Evolutionary conservation across 805 yeast species (phyloP).

Genomic region (Hyphopichia homilentoma): DNA sequence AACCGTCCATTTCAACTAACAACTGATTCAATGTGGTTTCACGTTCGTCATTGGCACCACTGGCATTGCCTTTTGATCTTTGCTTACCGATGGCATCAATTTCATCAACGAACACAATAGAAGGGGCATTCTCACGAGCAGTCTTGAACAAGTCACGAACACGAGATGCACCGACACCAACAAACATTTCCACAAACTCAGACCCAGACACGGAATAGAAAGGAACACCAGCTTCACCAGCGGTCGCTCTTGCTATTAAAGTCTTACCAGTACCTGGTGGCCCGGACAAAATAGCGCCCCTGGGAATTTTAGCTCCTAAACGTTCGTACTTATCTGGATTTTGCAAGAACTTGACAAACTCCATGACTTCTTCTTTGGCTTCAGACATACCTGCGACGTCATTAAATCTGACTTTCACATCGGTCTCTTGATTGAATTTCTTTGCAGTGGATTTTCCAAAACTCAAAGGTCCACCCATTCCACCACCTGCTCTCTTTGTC

Average conservation of each 20-base stretch:
- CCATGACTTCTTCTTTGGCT: conserved; percentile 97
- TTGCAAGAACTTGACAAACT: conserved; percentile 89
- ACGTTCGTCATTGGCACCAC: conserved; percentile 92
- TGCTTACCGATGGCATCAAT: conserved; percentile 99
- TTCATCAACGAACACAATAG: conserved; percentile 96
- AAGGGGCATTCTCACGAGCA: conserved; percentile 92
- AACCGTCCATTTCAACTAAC: conserved; percentile 98
- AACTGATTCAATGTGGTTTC: conserved; percentile 95
- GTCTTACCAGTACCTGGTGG: conserved; percentile 99
- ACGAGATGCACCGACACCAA: conserved; percentile 98
- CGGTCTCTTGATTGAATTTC: conserved; percentile 86
- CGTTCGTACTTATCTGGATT: conserved; percentile 87
- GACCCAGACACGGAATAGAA: conserved; percentile 95
- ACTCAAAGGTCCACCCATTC: conserved; percentile 74
- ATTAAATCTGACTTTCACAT: conserved; percentile 79
- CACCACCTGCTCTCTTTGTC: conserved; percentile 70
- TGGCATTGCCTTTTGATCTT: conserved; percentile 64
- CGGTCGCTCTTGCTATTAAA: conserved; percentile 93
- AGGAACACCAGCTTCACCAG: conserved; percentile 99
- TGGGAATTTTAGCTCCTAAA: conserved; percentile 94
- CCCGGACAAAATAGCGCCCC: conserved; percentile 96
- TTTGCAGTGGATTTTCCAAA: conserved; percentile 92
- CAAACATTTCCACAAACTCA: conserved; percentile 98
- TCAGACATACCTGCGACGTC: conserved; percentile 98
- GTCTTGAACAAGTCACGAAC: conserved; percentile 92